A percentile compares a stretch with the other conserved stretches of the same genome.
These are phyloP conservation scores for Stromatinia cepivora DNA, from an alignment of 2,329 filamentous ascomycete species.

Conservation along the genomic window DNA sequence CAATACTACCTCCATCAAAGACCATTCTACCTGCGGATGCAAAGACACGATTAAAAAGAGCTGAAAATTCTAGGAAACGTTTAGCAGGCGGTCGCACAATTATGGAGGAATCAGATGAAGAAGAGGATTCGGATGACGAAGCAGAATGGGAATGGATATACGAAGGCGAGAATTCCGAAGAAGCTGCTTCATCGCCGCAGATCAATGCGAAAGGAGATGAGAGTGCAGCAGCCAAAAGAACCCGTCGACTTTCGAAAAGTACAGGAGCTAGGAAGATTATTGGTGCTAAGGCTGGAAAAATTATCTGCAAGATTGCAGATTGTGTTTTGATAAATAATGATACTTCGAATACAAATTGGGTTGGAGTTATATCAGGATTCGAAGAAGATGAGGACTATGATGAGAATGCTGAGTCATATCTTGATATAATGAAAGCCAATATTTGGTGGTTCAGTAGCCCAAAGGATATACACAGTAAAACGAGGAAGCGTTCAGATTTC, in stretches of 20 bases:
- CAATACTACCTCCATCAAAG: slow-evolving; percentile 28
- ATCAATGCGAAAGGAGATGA: slow-evolving; percentile 11
- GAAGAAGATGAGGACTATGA: slow-evolving; percentile 72
- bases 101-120: slow-evolving; percentile 83
- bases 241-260: slow-evolving; percentile 30
- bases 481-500: slow-evolving; percentile 79
- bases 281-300: slow-evolving; percentile 75
- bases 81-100: slow-evolving; percentile 27
- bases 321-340: slow-evolving; percentile 85
- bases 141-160: slow-evolving; percentile 78
- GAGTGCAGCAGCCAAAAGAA: slow-evolving; percentile 28
- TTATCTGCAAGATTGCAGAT: slow-evolving; percentile 80
- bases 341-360: slow-evolving; percentile 84
- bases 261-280: slow-evolving; percentile 57
- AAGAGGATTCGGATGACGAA: slow-evolving; percentile 68
- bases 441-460: slow-evolving; percentile 95
- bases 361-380: slow-evolving; percentile 85
- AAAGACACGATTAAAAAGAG: slow-evolving; percentile 34
- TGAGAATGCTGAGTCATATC: slow-evolving; percentile 52
- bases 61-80: slow-evolving; percentile 47
- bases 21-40: slow-evolving; percentile 26
- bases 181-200: slow-evolving; percentile 1
- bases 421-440: slow-evolving; percentile 21
- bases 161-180: slow-evolving; percentile 21
- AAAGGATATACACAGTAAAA: slow-evolving; percentile 80